A percentile compares a stretch with the other conserved stretches of the same genome.
Evolutionary conservation across 208 protist genomes (phyloP).

Genomic region (Hexamita inflata): DNA sequence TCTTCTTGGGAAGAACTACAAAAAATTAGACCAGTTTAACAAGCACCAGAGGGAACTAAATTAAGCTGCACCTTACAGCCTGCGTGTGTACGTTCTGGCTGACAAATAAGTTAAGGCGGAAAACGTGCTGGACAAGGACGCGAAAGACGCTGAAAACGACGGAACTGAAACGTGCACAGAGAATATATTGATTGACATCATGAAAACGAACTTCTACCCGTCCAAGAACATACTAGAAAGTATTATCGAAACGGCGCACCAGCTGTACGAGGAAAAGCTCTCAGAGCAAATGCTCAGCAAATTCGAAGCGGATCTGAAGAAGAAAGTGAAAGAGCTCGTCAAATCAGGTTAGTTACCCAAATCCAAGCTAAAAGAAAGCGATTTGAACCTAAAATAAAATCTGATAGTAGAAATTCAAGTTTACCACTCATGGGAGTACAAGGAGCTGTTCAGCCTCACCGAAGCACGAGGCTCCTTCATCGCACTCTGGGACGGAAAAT

Average conservation of each 20-base stretch:
- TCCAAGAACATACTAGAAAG: neutral
- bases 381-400: neutral
- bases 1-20: neutral
- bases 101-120: no score
- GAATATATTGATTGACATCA: neutral
- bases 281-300: neutral
- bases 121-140: no score
- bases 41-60: neutral
- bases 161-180: no score
- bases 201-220: conserved; percentile 8
- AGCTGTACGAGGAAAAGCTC: conserved; percentile 2
- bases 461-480: conserved; percentile 13
- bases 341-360: neutral
- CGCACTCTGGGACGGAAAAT: conserved; percentile 7
- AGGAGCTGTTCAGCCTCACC: neutral
- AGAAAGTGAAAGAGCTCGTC: neutral
- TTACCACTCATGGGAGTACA: conserved; percentile 27
- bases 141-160: no score
- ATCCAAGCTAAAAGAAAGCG: neutral
- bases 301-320: neutral
- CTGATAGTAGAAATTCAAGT: conserved; percentile 5
- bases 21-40: neutral
- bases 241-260: neutral
- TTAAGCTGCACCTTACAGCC: neutral
- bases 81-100: conserved; percentile 12